These are phyloP conservation scores for Zygnema circumcarinatum DNA, from an alignment of 139 green algal genomes.

Conservation along the genomic window DNA sequence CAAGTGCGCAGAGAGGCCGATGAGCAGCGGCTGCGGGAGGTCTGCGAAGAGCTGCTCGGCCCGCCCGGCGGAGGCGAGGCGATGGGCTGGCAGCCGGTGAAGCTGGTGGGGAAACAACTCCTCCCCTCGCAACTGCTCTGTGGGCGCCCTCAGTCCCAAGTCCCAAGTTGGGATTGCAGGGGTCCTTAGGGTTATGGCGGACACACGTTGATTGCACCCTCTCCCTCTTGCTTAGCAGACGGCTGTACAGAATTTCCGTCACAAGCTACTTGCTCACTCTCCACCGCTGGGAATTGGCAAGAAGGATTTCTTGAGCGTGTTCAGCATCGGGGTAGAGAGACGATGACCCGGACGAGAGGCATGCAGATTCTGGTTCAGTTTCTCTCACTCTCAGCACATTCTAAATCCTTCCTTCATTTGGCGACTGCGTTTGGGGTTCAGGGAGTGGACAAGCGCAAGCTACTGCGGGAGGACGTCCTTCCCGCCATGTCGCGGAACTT, in stretches of 20 bases:
- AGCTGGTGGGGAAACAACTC: slow-evolving; percentile 32
- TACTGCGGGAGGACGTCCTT: slow-evolving; percentile 36
- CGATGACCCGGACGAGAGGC: too few relatives aligned
- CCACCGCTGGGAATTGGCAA: too few relatives aligned
- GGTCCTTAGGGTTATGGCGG: background rate
- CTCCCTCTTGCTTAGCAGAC: background rate
- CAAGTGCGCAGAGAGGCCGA: slow-evolving; percentile 53
- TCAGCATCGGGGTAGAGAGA: too few relatives aligned
- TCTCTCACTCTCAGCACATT: too few relatives aligned
- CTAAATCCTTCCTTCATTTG: too few relatives aligned
- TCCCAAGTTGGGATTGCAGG: background rate
- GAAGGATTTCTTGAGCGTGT: too few relatives aligned
- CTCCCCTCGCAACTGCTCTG: background rate
- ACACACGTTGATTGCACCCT: background rate
- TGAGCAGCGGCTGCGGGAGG: slow-evolving; percentile 44
- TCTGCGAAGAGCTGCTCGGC: slow-evolving; percentile 54
- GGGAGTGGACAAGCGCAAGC: slow-evolving; percentile 23
- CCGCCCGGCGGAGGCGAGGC: background rate
- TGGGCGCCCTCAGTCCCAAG: background rate
- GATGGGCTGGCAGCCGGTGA: slow-evolving; percentile 7
- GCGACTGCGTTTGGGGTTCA: too few relatives aligned
- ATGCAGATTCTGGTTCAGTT: too few relatives aligned
- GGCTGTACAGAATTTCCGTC: background rate
- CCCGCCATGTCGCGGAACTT: slow-evolving; percentile 41
- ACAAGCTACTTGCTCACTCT: too few relatives aligned